A percentile compares a stretch with the other conserved stretches of the same genome.
These are phyloP conservation scores for Leccinum imitatum DNA, from an alignment of 768 basidiomycete genomes.

Conservation along the genomic window DNA sequence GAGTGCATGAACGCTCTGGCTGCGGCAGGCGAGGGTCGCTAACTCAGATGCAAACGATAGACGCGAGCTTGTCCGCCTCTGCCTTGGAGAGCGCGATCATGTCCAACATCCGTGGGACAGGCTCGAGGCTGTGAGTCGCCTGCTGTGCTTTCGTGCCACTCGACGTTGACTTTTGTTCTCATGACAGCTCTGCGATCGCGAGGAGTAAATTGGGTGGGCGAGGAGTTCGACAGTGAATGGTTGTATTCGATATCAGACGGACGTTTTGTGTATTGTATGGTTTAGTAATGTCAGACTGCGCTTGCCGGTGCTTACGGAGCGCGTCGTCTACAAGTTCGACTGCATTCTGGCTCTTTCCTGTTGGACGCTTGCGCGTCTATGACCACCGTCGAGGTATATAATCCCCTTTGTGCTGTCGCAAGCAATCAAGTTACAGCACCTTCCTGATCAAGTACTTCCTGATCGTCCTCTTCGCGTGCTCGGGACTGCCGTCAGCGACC, in stretches of 20 bases:
- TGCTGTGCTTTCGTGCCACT: background rate
- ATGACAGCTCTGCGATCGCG: constrained; percentile 35
- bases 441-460: constrained; percentile 27
- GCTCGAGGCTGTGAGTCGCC: constrained; percentile 66
- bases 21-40: background rate
- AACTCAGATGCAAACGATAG: constrained; percentile 32
- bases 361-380: constrained; percentile 19
- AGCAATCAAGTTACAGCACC: constrained; percentile 13
- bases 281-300: constrained; percentile 10
- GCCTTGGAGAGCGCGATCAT: constrained; percentile 77
- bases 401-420: background rate
- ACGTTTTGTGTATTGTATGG: background rate
- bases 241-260: background rate
- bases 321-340: constrained; percentile 23
- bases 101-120: constrained; percentile 67
- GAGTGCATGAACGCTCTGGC: constrained; percentile 22
- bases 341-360: constrained; percentile 24
- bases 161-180: constrained; percentile 2
- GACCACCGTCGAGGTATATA: constrained; percentile 13
- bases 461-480: constrained; percentile 2
- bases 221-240: constrained; percentile 28
- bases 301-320: constrained; percentile 18
- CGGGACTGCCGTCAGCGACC: background rate
- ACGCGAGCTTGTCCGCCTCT: constrained; percentile 74
- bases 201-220: constrained; percentile 32